Evolutionary conservation across 164 flowering plant species (phyloP).

Genomic region (Saururus chinensis): DNA sequence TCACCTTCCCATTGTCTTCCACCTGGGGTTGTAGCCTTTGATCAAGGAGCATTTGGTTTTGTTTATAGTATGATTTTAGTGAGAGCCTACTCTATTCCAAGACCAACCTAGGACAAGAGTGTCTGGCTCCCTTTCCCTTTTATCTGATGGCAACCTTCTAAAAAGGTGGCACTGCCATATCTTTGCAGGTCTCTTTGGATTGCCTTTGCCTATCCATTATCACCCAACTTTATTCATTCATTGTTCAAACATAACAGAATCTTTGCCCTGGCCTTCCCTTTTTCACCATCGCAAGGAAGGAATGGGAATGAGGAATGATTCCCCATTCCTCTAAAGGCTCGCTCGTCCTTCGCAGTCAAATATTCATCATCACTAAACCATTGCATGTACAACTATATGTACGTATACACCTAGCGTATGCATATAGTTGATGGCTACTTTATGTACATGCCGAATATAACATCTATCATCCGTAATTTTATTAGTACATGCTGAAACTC

Average conservation of each 20-base stretch:
- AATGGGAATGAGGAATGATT: slow-evolving; percentile 5
- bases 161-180: slow-evolving; percentile 1
- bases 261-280: slow-evolving; percentile 3
- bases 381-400: not conserved
- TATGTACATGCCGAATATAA: too few species aligned
- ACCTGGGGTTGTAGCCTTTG: not conserved
- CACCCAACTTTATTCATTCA: slow-evolving; percentile 5
- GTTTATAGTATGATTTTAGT: not conserved
- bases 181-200: slow-evolving; percentile 7
- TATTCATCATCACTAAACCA: not conserved
- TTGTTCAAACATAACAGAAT: slow-evolving; percentile 4
- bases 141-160: slow-evolving; percentile 1
- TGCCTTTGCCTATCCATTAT: slow-evolving; percentile 4
- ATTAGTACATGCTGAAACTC: too few species aligned
- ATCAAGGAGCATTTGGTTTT: not conserved
- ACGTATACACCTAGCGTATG: not conserved
- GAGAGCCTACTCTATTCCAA: slow-evolving; percentile 3
- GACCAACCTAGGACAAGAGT: slow-evolving; percentile 4
- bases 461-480: too few species aligned
- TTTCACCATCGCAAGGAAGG: slow-evolving; percentile 8
- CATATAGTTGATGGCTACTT: not conserved
- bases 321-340: not conserved
- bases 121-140: not conserved
- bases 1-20: slow-evolving; percentile 1
- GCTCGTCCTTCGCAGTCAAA: not conserved